phyloP scores from a whole-genome alignment of 2,329 filamentous ascomycete genomes.

The Venturia asperata region DNA sequence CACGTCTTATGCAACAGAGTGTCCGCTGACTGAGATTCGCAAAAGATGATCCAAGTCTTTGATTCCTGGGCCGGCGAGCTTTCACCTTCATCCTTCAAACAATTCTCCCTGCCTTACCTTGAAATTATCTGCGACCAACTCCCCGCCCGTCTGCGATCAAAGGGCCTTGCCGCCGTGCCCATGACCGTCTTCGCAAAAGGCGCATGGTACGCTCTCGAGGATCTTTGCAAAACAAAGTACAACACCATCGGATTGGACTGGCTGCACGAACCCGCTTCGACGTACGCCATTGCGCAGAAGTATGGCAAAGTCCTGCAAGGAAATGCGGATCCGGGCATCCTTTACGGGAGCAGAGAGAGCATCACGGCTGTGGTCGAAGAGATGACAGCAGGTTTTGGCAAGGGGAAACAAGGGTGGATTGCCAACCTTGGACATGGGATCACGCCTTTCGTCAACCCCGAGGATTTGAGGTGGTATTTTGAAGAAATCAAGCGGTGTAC shows the following conservation, averaged over 20 bases:
- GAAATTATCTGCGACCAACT: conserved; percentile 75
- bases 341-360: conserved; percentile 75
- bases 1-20: background rate
- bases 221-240: conserved; percentile 81
- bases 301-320: conserved; percentile 79
- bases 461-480: conserved; percentile 89
- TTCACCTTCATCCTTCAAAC: conserved; percentile 72
- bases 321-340: conserved; percentile 87
- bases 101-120: conserved; percentile 81
- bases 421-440: conserved; percentile 94
- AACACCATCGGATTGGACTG: conserved; percentile 93
- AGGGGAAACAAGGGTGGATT: conserved; percentile 88
- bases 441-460: conserved; percentile 88
- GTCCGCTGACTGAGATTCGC: background rate
- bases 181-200: conserved; percentile 99
- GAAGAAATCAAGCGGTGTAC: conserved; percentile 64
- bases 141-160: conserved; percentile 63
- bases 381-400: conserved; percentile 80
- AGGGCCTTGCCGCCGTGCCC: conserved; percentile 72
- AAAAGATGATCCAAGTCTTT: conserved; percentile 83
- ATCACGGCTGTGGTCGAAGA: conserved; percentile 77
- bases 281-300: conserved; percentile 64
- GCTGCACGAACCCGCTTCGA: conserved; percentile 81
- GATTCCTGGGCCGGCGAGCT: conserved; percentile 97
- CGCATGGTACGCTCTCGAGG: conserved; percentile 88